A percentile compares a stretch with the other conserved stretches of the same genome.
Conservation (phyloP, 2,329 filamentous ascomycete species). For the Trichoderma endophyticum region DNA sequence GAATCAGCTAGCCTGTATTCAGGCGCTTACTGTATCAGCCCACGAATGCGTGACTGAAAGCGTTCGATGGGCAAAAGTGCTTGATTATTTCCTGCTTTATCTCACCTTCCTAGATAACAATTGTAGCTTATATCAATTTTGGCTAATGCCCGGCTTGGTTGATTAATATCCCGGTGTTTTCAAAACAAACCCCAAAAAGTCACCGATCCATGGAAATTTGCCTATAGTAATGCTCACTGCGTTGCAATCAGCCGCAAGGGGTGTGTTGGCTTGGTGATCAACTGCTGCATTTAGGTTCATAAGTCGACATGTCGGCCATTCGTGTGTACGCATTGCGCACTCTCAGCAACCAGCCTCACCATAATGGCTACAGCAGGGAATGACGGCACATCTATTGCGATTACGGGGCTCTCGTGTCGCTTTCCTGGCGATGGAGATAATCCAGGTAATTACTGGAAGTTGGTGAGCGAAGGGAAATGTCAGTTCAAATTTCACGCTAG, state of each 20-base stretch:
- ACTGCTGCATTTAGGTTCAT: background rate
- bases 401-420: background rate
- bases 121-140: background rate
- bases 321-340: background rate
- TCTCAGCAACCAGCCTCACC: background rate
- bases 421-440: background rate
- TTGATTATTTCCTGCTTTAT: background rate
- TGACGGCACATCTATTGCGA: background rate
- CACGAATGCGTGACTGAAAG: background rate
- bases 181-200: background rate
- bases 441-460: background rate
- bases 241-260: background rate
- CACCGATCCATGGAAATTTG: background rate
- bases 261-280: background rate
- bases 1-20: background rate
- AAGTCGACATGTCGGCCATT: background rate
- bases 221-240: background rate
- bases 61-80: background rate
- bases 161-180: background rate
- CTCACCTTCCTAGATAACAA: background rate
- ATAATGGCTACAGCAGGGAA: background rate
- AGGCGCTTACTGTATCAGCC: background rate
- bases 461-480: background rate
- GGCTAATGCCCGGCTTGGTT: background rate
- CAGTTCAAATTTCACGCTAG: background rate